phyloP scores from a whole-genome alignment of 345 rosid genomes.

The Hibiscus tridactylites region DNA sequence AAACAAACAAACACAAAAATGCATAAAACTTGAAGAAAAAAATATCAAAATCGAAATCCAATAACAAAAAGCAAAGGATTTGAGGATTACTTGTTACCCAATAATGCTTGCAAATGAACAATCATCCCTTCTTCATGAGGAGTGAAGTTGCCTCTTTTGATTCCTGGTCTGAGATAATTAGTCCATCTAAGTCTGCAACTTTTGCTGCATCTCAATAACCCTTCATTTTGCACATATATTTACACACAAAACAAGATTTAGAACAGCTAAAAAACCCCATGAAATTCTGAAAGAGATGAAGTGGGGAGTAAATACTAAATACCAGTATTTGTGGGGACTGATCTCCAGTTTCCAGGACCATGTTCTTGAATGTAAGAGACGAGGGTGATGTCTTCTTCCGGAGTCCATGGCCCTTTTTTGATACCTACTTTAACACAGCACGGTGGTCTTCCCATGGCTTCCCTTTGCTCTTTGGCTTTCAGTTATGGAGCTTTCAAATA shows the following conservation, averaged over 20 bases:
- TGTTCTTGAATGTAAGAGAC: slow-evolving; percentile 92
- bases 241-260: neutral
- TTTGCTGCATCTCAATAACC: slow-evolving; percentile 88
- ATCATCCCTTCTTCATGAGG: slow-evolving; percentile 98
- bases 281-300: neutral
- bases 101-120: slow-evolving; percentile 87
- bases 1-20: too few relatives aligned
- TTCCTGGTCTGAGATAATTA: slow-evolving; percentile 92
- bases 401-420: slow-evolving; percentile 99
- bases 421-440: slow-evolving; percentile 81
- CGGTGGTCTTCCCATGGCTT: slow-evolving; percentile 85
- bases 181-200: slow-evolving; percentile 99
- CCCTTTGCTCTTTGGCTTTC: slow-evolving; percentile 2
- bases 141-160: slow-evolving; percentile 94
- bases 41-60: too few relatives aligned
- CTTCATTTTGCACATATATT: slow-evolving; percentile 26
- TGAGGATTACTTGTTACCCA: slow-evolving; percentile 97
- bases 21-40: neutral
- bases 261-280: neutral
- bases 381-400: slow-evolving; percentile 86
- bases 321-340: slow-evolving; percentile 93
- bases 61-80: neutral
- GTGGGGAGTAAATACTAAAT: slow-evolving; percentile 20
- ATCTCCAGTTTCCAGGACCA: slow-evolving; percentile 98
- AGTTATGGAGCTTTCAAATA: slow-evolving; percentile 24